Base-by-base conservation (phyloP, 495 filamentous ascomycete genomes). In the Penicillium riverlandense region DNA sequence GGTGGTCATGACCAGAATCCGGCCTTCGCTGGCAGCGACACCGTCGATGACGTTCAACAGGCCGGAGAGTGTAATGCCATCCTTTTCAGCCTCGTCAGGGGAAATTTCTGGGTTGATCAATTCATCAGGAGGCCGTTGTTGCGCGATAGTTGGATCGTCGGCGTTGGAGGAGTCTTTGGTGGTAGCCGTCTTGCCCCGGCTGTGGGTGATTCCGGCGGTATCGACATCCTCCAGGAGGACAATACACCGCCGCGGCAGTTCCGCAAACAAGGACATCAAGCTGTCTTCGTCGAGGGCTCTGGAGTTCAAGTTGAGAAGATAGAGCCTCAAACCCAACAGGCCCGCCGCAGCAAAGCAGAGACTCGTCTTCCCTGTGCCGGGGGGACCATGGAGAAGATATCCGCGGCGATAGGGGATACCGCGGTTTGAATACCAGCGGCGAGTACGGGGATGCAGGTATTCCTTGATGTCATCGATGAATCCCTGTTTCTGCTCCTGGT, bases 391-490 rank as follows among this genome's bases (percentile, higher is more conserved):
- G 0, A 76, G 56, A 7, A 76, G 55, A 37, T 74, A 74, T 1
- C 71, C 71, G 11, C 67, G 66, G 0, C 71, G 61, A 47, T 75
- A 74, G 0, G 70, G 70, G 31, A 77, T 75, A 2, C 72, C 88
- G 0, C 86, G 74, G 38, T 82, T 80, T 0, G 84, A 79, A 50
- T 92, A 92, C 89, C 88, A 95, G 11, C 71, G 66, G 7, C 81
- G 69, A 2, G 84, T 90, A 2, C 72, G 68, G 0, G 85, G 82
- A 44, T 88, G 82, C 7, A 96, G 67, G 53, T 91, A 96, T 53
- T 95, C 89, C 61, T 89, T 88, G 59, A 95, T 86, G 60, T 96
- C 91, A 11, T 71, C 62, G 29, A 94, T 62, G 13, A 96, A 74
- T 22, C 69, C 72, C 8, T 79, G 59, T 66, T 95, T 96, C 60